These are phyloP conservation scores for Dimargaris cristalligena DNA, from an alignment of 192 early-diverging fungal genomes.

Conservation along the genomic window DNA sequence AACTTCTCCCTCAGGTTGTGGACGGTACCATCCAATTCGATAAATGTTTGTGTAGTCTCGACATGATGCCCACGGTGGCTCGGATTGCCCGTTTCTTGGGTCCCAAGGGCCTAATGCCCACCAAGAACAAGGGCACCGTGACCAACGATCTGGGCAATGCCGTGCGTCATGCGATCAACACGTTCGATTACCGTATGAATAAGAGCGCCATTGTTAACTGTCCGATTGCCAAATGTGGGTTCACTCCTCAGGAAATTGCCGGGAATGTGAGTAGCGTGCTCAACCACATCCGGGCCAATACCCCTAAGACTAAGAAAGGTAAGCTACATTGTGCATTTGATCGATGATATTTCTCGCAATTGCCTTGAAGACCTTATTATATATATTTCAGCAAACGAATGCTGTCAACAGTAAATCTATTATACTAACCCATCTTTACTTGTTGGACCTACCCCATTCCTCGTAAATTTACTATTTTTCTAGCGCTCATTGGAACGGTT, in stretches of 20 bases:
- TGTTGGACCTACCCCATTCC: too few species aligned
- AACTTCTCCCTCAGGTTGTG: constrained; percentile 53
- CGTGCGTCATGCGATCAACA: constrained; percentile 42
- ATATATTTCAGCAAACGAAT: too few species aligned
- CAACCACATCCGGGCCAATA: neutral
- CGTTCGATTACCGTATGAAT: constrained; percentile 62
- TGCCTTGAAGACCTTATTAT: too few species aligned
- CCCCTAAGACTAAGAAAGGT: constrained; percentile 2
- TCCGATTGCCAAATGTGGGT: constrained; percentile 21
- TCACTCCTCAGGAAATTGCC: neutral
- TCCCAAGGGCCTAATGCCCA: constrained; percentile 95
- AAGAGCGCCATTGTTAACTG: constrained; percentile 52
- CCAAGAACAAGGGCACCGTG: constrained; percentile 66
- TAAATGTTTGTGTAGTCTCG: constrained; percentile 73
- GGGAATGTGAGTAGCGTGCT: neutral
- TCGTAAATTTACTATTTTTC: too few species aligned
- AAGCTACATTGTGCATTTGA: neutral
- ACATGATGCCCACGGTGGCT: constrained; percentile 73
- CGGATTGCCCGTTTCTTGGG: constrained; percentile 80
- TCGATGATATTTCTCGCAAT: too few species aligned
- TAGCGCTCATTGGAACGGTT: too few species aligned
- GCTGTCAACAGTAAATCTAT: too few species aligned
- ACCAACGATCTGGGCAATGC: constrained; percentile 52
- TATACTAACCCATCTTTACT: too few species aligned
- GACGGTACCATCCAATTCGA: constrained; percentile 57